Evolutionary conservation across 108 stramenopile genomes (phyloP).

Genomic region (Discostella pseudostelligera): DNA sequence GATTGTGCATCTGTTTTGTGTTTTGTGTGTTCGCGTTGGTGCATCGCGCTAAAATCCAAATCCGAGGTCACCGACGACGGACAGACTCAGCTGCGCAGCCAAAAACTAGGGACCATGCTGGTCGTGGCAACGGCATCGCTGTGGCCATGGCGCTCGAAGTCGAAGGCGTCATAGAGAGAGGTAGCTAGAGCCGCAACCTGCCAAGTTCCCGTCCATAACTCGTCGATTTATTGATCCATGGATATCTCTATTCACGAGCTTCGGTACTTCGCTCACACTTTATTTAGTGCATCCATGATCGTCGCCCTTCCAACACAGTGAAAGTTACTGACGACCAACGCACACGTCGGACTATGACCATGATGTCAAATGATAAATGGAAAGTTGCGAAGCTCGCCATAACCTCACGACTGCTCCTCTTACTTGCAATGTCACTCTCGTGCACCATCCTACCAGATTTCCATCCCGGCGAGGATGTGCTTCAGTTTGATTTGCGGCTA

Average conservation of each 20-base stretch:
- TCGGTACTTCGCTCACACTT: too few relatives aligned
- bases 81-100: too few relatives aligned
- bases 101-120: too few relatives aligned
- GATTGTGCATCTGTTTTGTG: too few relatives aligned
- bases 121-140: background rate
- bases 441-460: constrained; percentile 40
- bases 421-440: constrained; percentile 59
- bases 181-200: too few relatives aligned
- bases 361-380: too few relatives aligned
- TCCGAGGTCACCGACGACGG: background rate
- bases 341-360: too few relatives aligned
- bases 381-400: constrained; percentile 20
- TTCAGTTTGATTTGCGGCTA: constrained; percentile 61
- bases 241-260: too few relatives aligned
- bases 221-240: background rate
- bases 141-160: background rate
- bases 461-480: constrained; percentile 44
- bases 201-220: background rate
- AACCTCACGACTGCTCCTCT: constrained; percentile 48
- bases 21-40: too few relatives aligned
- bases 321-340: too few relatives aligned
- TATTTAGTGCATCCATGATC: constrained; percentile 2
- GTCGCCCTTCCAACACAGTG: background rate
- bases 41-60: too few relatives aligned
- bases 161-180: too few relatives aligned